These are phyloP conservation scores for Lipomyces oligophaga DNA, from an alignment of 805 yeast genomes.

Conservation along the genomic window DNA sequence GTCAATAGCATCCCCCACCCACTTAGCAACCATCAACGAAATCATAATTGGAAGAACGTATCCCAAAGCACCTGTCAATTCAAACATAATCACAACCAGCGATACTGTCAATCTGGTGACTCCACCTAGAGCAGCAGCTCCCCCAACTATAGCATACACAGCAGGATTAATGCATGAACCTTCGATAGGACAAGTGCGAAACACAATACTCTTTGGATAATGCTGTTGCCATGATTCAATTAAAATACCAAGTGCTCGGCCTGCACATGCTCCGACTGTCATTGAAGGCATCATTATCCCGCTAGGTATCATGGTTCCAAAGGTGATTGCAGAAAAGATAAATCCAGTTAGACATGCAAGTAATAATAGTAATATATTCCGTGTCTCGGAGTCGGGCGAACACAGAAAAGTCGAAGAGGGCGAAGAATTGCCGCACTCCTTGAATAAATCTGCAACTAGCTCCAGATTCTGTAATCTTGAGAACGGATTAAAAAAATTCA, in stretches of 20 bases:
- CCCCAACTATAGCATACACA: conserved; percentile 84
- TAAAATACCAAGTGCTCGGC: conserved; percentile 76
- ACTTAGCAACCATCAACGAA: conserved; percentile 70
- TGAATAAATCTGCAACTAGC: conserved; percentile 57
- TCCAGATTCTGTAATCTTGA: conserved; percentile 55
- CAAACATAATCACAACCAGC: conserved; percentile 76
- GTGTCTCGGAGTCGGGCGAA: conserved; percentile 18
- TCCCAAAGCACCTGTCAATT: conserved; percentile 78
- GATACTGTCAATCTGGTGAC: conserved; percentile 76
- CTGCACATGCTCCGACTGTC: conserved; percentile 95
- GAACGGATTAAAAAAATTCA: conserved; percentile 54
- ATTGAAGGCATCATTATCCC: conserved; percentile 96
- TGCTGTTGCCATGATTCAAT: conserved; percentile 50
- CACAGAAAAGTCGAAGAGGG: conserved; percentile 21
- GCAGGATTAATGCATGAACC: conserved; percentile 71
- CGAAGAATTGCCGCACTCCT: conserved; percentile 56
- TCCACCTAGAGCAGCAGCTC: conserved; percentile 78
- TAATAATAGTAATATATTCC: conserved; percentile 36
- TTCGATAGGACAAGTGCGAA: conserved; percentile 43
- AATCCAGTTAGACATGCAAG: conserved; percentile 50
- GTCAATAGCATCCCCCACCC: conserved; percentile 61
- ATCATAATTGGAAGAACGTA: conserved; percentile 84
- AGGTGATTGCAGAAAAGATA: conserved; percentile 61
- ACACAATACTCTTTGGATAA: conserved; percentile 38
- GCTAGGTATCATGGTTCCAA: conserved; percentile 78